These are phyloP conservation scores for Saitozyma podzolica DNA, from an alignment of 768 basidiomycete genomes.

Conservation along the genomic window DNA sequence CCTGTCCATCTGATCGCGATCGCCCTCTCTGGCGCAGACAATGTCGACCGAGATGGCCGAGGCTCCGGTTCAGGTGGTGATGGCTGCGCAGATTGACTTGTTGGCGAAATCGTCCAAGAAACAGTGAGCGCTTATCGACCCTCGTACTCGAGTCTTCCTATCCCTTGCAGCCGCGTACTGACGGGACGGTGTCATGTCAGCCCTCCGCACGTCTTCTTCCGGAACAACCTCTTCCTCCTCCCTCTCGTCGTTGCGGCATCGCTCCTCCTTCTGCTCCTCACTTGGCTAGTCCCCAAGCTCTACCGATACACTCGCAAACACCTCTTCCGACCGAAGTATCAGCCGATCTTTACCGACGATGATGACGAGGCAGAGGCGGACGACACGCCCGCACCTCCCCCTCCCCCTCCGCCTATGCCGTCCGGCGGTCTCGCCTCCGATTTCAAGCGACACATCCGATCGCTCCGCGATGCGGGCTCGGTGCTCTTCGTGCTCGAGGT, in stretches of 20 bases:
- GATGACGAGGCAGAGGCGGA: constrained; percentile 24
- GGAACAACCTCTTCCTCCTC: constrained; percentile 52
- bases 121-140: too few relatives aligned
- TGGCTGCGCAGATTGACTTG: too few relatives aligned
- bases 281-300: constrained; percentile 39
- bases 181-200: constrained; percentile 7
- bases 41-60: too few relatives aligned
- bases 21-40: too few relatives aligned
- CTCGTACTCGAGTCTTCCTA: too few relatives aligned
- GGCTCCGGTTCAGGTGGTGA: too few relatives aligned
- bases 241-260: constrained; percentile 54
- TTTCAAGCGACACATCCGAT: constrained; percentile 54
- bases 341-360: constrained; percentile 29
- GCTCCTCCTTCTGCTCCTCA: constrained; percentile 51
- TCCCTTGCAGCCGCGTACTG: too few relatives aligned
- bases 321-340: constrained; percentile 15
- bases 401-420: constrained; percentile 29
- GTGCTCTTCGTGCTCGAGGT: constrained; percentile 59
- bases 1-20: too few relatives aligned
- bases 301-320: constrained; percentile 24
- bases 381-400: constrained; percentile 17
- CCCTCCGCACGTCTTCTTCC: constrained; percentile 28
- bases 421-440: constrained; percentile 51
- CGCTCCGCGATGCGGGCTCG: constrained; percentile 57
- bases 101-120: too few relatives aligned